Evolutionary conservation across 2,329 filamentous ascomycete species (phyloP).

Genomic region (Pseudogymnoascus sp.): DNA sequence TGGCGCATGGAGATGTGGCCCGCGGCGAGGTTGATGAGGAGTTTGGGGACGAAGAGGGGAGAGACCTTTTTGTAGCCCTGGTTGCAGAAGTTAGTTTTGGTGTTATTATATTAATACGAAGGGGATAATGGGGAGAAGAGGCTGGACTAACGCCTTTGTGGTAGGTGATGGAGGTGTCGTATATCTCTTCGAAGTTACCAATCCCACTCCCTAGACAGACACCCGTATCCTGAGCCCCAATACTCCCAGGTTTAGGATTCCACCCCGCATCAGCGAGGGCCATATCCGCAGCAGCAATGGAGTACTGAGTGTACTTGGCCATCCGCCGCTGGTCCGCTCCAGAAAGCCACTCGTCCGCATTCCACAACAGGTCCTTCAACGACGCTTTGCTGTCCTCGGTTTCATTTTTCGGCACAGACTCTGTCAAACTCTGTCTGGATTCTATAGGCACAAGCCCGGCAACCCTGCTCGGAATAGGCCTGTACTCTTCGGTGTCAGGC

Average conservation of each 20-base stretch:
- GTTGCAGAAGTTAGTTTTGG: conserved; percentile 3
- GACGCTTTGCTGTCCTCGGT: conserved; percentile 26
- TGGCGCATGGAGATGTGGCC: conserved; percentile 92
- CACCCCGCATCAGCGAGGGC: conserved; percentile 77
- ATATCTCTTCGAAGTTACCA: conserved; percentile 86
- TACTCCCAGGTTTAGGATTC: conserved; percentile 37
- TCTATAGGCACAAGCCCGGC: conserved; percentile 71
- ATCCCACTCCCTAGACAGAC: conserved; percentile 94
- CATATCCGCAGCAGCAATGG: conserved; percentile 77
- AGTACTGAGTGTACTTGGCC: conserved; percentile 89
- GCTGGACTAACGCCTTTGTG: conserved; percentile 51
- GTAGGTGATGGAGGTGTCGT: conserved; percentile 71
- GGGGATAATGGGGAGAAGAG: neutral
- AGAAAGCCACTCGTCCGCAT: conserved; percentile 46
- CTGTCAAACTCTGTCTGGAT: neutral
- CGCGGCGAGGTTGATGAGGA: conserved; percentile 90
- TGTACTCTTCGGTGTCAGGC: conserved; percentile 41
- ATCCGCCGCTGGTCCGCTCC: conserved; percentile 61
- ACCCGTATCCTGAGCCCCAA: conserved; percentile 69
- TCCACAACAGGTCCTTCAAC: conserved; percentile 38
- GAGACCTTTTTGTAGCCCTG: conserved; percentile 91
- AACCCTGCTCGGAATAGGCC: conserved; percentile 71
- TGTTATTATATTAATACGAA: neutral
- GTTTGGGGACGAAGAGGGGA: conserved; percentile 83
- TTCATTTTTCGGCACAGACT: conserved; percentile 24